phyloP scores from a whole-genome alignment of 805 yeast species.

The Barnettozyma sp. region DNA sequence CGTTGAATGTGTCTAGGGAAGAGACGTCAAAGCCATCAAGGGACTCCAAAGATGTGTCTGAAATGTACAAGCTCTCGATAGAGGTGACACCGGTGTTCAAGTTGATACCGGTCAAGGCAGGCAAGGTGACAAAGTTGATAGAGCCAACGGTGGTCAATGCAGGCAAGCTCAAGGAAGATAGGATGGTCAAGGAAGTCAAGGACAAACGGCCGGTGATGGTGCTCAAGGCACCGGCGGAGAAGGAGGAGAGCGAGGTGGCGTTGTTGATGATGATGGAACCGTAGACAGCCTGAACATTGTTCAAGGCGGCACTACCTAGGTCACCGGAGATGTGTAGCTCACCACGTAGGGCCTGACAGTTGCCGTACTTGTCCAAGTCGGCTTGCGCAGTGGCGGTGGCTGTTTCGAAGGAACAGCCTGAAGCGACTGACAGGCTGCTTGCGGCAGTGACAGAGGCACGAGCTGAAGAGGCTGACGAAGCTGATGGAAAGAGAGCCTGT shows the following conservation, averaged over 20 bases:
- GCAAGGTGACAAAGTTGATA: constrained; percentile 74
- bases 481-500: too few relatives aligned
- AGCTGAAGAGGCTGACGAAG: constrained; percentile 12
- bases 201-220: constrained; percentile 66
- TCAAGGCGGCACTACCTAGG: constrained; percentile 57
- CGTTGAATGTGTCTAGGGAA: constrained; percentile 49
- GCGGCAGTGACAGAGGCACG: constrained; percentile 44
- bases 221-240: constrained; percentile 75
- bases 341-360: constrained; percentile 79
- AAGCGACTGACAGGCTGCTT: constrained; percentile 40
- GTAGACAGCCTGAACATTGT: constrained; percentile 67
- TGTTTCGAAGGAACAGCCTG: constrained; percentile 59
- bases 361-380: constrained; percentile 64
- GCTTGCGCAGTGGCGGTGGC: constrained; percentile 74
- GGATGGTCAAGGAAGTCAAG: constrained; percentile 56
- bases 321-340: constrained; percentile 63
- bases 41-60: constrained; percentile 66
- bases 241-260: constrained; percentile 52
- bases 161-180: constrained; percentile 68
- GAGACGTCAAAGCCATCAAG: constrained; percentile 58
- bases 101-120: constrained; percentile 67
- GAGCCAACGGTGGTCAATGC: constrained; percentile 75
- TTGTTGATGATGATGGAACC: constrained; percentile 68
- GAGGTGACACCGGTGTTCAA: constrained; percentile 65
- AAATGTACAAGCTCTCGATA: constrained; percentile 61